phyloP scores from a whole-genome alignment of 1,284 basidiomycete genomes.

The Cryptococcus sp. region DNA sequence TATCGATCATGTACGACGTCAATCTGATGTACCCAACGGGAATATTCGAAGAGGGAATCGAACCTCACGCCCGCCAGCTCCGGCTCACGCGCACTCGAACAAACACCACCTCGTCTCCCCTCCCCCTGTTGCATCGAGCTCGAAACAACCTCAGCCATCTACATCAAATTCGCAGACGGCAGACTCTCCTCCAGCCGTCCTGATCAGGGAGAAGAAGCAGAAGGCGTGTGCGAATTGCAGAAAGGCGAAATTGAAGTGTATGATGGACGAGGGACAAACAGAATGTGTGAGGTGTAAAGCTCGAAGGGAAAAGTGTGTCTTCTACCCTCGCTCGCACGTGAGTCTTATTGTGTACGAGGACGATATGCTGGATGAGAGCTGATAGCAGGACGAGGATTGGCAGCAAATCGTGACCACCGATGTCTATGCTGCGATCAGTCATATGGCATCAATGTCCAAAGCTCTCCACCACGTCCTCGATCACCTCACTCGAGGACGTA shows the following conservation, averaged over 20 bases:
- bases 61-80: too few species aligned
- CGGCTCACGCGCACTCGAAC: too few species aligned
- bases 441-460: slow-evolving; percentile 26
- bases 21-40: too few species aligned
- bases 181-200: slow-evolving; percentile 12
- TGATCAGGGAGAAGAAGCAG: slow-evolving; percentile 30
- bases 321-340: slow-evolving; percentile 37
- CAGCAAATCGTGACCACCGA: slow-evolving; percentile 36
- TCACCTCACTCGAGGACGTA: slow-evolving; percentile 23
- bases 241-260: slow-evolving; percentile 41
- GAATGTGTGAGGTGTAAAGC: slow-evolving; percentile 39
- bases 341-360: too few species aligned
- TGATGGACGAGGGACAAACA: slow-evolving; percentile 27
- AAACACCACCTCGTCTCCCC: too few species aligned
- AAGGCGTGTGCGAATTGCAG: slow-evolving; percentile 42
- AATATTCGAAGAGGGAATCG: too few species aligned
- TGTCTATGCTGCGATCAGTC: slow-evolving; percentile 25
- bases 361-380: background rate
- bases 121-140: too few species aligned
- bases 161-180: background rate
- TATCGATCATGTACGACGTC: too few species aligned
- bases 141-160: too few species aligned
- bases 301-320: slow-evolving; percentile 36
- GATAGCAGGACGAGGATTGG: slow-evolving; percentile 37
- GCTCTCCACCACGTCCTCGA: slow-evolving; percentile 35